Base-by-base conservation (phyloP, 352 stramenopile genomes). In the Pythium rhizo-oryzae region DNA sequence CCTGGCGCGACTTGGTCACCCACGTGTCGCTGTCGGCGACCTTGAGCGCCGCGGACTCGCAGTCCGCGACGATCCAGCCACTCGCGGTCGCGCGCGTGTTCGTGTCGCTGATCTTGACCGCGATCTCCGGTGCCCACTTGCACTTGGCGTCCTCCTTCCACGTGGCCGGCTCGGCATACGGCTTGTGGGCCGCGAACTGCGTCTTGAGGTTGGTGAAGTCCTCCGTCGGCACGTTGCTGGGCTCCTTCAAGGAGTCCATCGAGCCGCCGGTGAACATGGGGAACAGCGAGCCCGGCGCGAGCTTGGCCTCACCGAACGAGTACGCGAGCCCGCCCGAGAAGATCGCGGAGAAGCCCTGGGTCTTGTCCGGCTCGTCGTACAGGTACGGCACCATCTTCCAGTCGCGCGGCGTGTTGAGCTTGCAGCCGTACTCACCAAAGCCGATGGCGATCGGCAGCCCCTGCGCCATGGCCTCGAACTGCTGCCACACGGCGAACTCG, bases 341-440 rank as follows among this genome's bases (percentile, higher is more conserved):
- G 35, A 92, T 77, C 6, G 87, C 81, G 1, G 82, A 80, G 64
- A 96, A 92, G 33, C 82, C 70, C 33, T 91, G 53, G 1, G 88
- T 93, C 51, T 87, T 87, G 12, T 74, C 71, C 18, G 85, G 85
- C 30, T 85, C 78, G 56, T 90, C 74, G 68, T 94, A 96, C 53
- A 94, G 65, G 59, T 95, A 96, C 59, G 81, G 81, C 54, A 96
- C 62, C 88, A 96, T 96, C 24, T 74, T 78, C 84, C 85, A 96
- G 51, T 85, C 76, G 59, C 88, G 79, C 47, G 78, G 46, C 8
- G 76, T 75, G 53, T 81, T 74, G 55, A 83, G 75, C 66, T 94
- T 92, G 66, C 88, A 96, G 18, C 88, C 88, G 64, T 93, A 96
- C 67, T 96, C 88, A 44, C 88, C 88, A 64, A 96, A 90, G n/a